These are phyloP conservation scores for Euphorbia schlechtendalii DNA, from an alignment of 441 rosid species.

Conservation along the genomic window DNA sequence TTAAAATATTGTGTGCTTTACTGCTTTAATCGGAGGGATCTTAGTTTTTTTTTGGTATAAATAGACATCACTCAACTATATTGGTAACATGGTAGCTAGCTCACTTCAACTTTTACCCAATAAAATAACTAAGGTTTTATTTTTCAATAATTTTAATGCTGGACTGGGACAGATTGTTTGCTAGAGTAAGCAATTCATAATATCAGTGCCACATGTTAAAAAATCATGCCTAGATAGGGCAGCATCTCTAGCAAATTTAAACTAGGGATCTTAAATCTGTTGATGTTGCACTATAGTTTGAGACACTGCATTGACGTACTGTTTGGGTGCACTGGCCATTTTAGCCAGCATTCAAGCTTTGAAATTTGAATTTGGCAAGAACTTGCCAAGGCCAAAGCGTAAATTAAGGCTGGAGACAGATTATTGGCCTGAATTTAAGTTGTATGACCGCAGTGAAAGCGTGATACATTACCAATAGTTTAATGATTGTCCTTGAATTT, in stretches of 20 bases:
- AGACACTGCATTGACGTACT: neutral
- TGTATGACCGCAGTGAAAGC: neutral
- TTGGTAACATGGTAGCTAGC: neutral
- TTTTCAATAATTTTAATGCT: neutral
- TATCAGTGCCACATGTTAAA: neutral
- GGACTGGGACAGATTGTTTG: neutral
- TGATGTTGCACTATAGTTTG: neutral
- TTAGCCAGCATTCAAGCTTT: neutral
- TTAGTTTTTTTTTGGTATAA: neutral
- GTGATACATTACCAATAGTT: neutral
- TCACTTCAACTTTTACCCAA: neutral
- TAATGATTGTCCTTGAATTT: neutral
- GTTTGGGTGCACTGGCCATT: neutral
- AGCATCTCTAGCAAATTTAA: neutral
- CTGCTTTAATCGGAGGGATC: neutral
- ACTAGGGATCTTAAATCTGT: neutral
- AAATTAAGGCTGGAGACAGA: neutral
- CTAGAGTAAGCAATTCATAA: neutral
- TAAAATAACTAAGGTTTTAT: neutral
- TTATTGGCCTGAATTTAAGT: neutral
- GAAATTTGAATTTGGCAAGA: neutral
- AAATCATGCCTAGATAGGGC: neutral
- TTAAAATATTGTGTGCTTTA: too few relatives aligned
- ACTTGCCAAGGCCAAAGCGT: neutral
- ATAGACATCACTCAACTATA: neutral